A percentile compares a stretch with the other conserved stretches of the same genome.
These are phyloP conservation scores for Excoecaria cochinchinensis DNA, from an alignment of 345 rosid genomes.

Conservation along the genomic window DNA sequence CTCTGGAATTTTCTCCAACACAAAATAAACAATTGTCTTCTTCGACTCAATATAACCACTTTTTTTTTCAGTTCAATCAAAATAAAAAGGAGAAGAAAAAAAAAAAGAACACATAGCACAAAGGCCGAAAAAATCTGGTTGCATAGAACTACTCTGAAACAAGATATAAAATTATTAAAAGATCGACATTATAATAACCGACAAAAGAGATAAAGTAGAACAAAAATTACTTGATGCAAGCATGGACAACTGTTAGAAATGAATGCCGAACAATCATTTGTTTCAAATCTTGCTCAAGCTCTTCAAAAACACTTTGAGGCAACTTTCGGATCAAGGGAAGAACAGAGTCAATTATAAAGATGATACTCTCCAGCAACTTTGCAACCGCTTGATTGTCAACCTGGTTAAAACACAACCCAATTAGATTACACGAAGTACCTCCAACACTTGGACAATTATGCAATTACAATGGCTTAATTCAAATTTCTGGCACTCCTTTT, in stretches of 20 bases:
- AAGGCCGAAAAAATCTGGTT: background rate
- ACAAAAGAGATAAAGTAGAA: slow-evolving; percentile 11
- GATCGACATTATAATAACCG: background rate
- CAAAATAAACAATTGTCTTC: background rate
- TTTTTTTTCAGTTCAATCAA: background rate
- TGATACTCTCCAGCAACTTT: slow-evolving; percentile 87
- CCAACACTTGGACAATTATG: background rate
- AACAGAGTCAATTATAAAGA: slow-evolving; percentile 84
- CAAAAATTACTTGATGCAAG: slow-evolving; percentile 79
- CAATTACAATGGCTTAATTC: background rate
- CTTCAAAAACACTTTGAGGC: slow-evolving; percentile 72
- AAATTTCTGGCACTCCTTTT: background rate
- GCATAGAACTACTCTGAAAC: background rate
- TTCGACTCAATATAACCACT: background rate
- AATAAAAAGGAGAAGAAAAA: background rate
- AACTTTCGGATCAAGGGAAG: slow-evolving; percentile 83
- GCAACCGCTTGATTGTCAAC: slow-evolving; percentile 83
- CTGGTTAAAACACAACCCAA: slow-evolving; percentile 45
- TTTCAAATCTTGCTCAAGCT: slow-evolving; percentile 95
- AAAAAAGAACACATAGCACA: too few species aligned
- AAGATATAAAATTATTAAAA: background rate
- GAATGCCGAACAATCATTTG: slow-evolving; percentile 94
- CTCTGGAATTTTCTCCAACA: background rate
- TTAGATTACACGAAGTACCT: slow-evolving; percentile 9
- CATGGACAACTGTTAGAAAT: slow-evolving; percentile 97